Base-by-base conservation (phyloP, 2,329 filamentous ascomycete genomes). In the Paracoccidioides lutzii region DNA sequence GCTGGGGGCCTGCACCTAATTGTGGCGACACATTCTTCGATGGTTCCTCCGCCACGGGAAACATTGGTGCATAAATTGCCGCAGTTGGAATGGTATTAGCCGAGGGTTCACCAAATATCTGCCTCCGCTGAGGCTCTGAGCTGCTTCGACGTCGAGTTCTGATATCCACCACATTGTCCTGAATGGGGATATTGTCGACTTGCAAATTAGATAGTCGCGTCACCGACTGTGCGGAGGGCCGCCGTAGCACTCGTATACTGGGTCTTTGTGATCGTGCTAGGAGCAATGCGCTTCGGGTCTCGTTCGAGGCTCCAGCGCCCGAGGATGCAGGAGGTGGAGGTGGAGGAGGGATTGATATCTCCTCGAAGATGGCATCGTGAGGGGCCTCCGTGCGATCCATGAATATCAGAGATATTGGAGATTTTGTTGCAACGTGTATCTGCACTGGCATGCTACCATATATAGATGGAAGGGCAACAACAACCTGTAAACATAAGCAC, bases 341-440 rank as follows among this genome's bases (percentile, higher is more conserved):
- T 52, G 6, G 32, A 6, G 38, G 28, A 30, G 37, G 38, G 22
- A 15, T 35, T 14, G 14, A 14, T 5, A 49, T 42, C 32, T 51
- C 55, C 55, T 48, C 55, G 5, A 10, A 22, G 33, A 30, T 33
- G 51, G 51, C 40, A 28, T 49, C 38, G 14, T 57, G 50, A 33
- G 48, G 61, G 41, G 63, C 60, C 61, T 71, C 70, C 60, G 72
- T 72, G 59, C 58, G 68, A 67, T 72, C 69, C 70, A 72, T 72
- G 57, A 53, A 42, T 7, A 15, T 37, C 5, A 28, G 12, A 37
- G 40, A 33, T 15, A 15, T 22, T 22, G 22, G 22, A 22, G 22
- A 22, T 22, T 1, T 22, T n/a, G 50, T 42, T 22, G 38, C 7
- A 22, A n/a, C 10, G 42, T 22, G 22, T 32, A n/a, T 43, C 50